Conservation (phyloP, 1,284 basidiomycete species). For the Microstroma glucosiphilum region DNA sequence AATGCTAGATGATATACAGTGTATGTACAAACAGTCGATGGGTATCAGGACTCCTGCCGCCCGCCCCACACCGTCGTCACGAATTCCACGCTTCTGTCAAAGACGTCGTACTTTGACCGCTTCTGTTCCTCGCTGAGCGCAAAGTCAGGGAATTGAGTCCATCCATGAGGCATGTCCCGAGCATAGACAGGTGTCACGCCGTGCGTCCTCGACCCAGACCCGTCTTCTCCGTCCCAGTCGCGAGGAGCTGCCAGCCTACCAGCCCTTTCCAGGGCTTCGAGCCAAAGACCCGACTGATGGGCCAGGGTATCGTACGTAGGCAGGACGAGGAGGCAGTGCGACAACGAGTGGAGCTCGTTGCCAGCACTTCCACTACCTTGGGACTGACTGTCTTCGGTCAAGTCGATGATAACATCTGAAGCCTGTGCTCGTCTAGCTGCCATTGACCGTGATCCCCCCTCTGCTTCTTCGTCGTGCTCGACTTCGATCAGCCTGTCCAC, state of each 20-base stretch:
- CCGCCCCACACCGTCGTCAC: not conserved
- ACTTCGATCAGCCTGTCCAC: conserved; percentile 1
- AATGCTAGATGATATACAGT: no score
- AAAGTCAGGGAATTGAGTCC: conserved; percentile 4
- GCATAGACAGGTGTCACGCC: not conserved
- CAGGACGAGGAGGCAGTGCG: conserved; percentile 28
- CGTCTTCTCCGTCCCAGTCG: not conserved
- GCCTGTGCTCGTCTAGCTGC: no score
- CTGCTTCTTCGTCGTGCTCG: conserved; percentile 1
- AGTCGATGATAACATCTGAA: not conserved
- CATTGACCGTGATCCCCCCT: not conserved
- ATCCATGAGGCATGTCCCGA: not conserved
- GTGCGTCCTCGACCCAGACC: not conserved
- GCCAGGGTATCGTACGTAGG: conserved; percentile 29
- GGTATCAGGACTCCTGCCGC: no score
- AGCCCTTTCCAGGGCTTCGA: conserved; percentile 11
- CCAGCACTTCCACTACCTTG: not conserved
- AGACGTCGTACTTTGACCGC: not conserved
- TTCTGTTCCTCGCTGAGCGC: not conserved
- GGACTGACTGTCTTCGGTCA: no score
- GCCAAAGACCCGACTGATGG: conserved; percentile 33
- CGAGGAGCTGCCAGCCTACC: not conserved
- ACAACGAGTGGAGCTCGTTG: conserved; percentile 25
- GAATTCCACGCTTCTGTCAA: not conserved
- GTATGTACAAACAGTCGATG: no score